Conservation (phyloP, 108 stramenopile genomes). For the Parietichytrium sp. region DNA sequence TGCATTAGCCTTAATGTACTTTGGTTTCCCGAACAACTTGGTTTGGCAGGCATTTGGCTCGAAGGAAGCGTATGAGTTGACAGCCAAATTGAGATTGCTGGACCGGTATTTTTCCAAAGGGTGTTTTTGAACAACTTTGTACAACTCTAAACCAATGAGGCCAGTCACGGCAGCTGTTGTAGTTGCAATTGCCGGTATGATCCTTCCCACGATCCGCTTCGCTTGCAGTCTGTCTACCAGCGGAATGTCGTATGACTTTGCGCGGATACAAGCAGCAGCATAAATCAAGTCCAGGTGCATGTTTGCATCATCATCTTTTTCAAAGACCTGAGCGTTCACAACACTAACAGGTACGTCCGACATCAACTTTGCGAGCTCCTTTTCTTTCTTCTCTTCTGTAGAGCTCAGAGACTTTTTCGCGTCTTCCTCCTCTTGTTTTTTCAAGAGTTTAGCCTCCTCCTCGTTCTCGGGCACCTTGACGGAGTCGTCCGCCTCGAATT, state of each 20-base stretch:
- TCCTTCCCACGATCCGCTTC: conserved; percentile 49
- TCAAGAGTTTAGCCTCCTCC: conserved; percentile 60
- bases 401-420: conserved; percentile 37
- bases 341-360: conserved; percentile 48
- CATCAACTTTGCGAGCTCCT: not conserved
- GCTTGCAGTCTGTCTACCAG: conserved; percentile 41
- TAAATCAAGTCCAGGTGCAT: conserved; percentile 57
- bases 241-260: conserved; percentile 51
- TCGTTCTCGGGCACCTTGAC: conserved; percentile 55
- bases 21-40: not conserved
- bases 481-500: not conserved
- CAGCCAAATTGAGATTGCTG: conserved; percentile 26
- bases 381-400: not conserved
- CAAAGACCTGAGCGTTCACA: conserved; percentile 50
- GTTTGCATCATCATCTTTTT: conserved; percentile 57
- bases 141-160: conserved; percentile 49
- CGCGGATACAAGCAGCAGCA: conserved; percentile 39
- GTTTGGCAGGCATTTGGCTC: not conserved
- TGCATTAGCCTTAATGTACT: not conserved
- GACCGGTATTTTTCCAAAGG: not conserved
- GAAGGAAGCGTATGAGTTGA: conserved; percentile 6
- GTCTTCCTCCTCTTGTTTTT: conserved; percentile 70
- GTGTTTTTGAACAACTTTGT: conserved; percentile 53
- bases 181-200: conserved; percentile 58
- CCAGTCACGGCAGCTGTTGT: conserved; percentile 54